phyloP scores from a whole-genome alignment of 148 eudicot species.

The Amaranthus hypochondriacus region DNA sequence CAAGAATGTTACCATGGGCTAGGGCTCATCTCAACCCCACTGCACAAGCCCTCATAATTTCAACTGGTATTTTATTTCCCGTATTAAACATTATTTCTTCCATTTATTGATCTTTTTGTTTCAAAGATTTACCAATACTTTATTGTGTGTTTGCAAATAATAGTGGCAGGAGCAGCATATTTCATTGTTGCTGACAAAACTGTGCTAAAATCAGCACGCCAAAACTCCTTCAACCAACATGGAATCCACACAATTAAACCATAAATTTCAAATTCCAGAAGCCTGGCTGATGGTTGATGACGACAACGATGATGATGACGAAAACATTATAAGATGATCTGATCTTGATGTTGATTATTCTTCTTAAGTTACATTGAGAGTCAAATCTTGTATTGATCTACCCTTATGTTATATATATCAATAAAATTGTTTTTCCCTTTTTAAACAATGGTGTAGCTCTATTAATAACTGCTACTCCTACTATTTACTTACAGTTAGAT shows the following conservation, averaged over 20 bases:
- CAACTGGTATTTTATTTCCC: constrained; percentile 44
- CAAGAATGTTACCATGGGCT: constrained; percentile 88
- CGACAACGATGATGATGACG: constrained; percentile 15
- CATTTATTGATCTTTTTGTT: too few species aligned
- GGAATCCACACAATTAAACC: constrained; percentile 20
- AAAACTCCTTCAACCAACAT: constrained; percentile 58
- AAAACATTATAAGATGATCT: constrained; percentile 13
- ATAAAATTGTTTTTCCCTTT: constrained; percentile 18
- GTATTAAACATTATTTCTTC: not conserved
- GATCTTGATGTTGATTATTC: constrained; percentile 16
- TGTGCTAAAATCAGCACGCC: constrained; percentile 62
- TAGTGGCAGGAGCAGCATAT: constrained; percentile 73
- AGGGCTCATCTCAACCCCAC: constrained; percentile 78
- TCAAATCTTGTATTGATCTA: constrained; percentile 10
- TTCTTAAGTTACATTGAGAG: not conserved
- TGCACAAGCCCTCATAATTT: constrained; percentile 88
- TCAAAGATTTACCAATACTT: not conserved
- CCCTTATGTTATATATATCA: constrained; percentile 11
- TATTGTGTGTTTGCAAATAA: constrained; percentile 4
- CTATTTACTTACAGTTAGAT: not conserved
- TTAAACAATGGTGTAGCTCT: not conserved
- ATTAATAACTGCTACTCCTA: too few species aligned
- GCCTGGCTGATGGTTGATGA: not conserved
- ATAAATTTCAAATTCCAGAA: not conserved
- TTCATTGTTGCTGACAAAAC: constrained; percentile 97